phyloP scores from a whole-genome alignment of 129 eudicot genomes.

The Artemisia tridentata region DNA sequence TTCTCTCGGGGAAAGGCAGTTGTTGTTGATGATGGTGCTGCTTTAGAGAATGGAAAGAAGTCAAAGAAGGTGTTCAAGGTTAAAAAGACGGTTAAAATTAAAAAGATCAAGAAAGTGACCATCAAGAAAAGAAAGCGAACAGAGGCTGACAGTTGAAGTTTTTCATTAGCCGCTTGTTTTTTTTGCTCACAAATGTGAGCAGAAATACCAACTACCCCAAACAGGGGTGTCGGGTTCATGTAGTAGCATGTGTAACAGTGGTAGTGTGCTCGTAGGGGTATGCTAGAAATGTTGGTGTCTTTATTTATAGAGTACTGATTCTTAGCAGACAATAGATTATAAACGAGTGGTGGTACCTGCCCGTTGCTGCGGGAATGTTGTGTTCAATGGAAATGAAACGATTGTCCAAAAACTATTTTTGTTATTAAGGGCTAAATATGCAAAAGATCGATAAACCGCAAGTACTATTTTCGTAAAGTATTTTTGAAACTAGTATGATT shows the following conservation, averaged over 20 bases:
- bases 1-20: slow-evolving; percentile 56
- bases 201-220: neutral
- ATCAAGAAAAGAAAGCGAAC: slow-evolving; percentile 38
- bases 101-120: slow-evolving; percentile 31
- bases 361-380: no score
- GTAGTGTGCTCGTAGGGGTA: neutral
- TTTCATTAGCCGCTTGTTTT: neutral
- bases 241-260: neutral
- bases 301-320: neutral
- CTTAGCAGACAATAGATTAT: neutral
- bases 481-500: no score
- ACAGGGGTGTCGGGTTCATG: neutral
- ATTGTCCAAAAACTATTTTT: no score
- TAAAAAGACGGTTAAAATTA: slow-evolving; percentile 42
- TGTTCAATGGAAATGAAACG: no score
- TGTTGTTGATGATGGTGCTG: slow-evolving; percentile 23
- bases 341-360: no score
- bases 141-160: slow-evolving; percentile 6
- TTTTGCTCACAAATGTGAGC: neutral
- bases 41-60: slow-evolving; percentile 59
- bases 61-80: slow-evolving; percentile 57
- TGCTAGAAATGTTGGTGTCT: neutral
- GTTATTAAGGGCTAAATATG: no score
- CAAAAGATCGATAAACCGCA: no score
- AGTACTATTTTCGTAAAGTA: no score